Percentiles rank a stretch among this genome's conserved stretches.
These are phyloP conservation scores for Cetraspora pellucida DNA, from an alignment of 192 early-diverging fungal species.

Conservation along the genomic window DNA sequence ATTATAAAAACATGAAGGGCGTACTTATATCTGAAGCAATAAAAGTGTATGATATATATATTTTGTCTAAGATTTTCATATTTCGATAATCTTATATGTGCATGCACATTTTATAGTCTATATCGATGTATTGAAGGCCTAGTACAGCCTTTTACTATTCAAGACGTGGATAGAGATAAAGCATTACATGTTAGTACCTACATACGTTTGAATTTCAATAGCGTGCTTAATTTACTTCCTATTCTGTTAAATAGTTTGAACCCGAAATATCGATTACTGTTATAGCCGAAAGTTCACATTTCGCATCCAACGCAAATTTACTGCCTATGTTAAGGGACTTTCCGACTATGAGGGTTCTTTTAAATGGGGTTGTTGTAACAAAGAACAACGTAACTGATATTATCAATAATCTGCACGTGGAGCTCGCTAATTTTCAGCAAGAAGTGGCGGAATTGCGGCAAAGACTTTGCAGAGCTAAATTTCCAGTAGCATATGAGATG, in stretches of 20 bases:
- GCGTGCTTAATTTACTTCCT: background rate
- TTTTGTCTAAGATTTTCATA: background rate
- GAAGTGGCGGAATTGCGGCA: conserved; percentile 50
- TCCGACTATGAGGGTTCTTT: conserved; percentile 60
- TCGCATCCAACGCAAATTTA: conserved; percentile 59
- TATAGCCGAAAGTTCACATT: conserved; percentile 63
- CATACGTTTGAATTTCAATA: background rate
- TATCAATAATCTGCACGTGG: conserved; percentile 42
- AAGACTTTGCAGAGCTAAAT: conserved; percentile 41
- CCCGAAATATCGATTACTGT: conserved; percentile 55
- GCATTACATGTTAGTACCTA: background rate
- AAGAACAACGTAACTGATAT: conserved; percentile 41
- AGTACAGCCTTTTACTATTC: conserved; percentile 41
- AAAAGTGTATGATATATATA: conserved; percentile 46
- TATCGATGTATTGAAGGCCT: conserved; percentile 18
- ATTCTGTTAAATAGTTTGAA: conserved; percentile 29
- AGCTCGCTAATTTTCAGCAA: conserved; percentile 48
- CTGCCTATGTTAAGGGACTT: conserved; percentile 58
- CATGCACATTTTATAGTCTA: background rate
- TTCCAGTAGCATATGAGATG: conserved; percentile 50
- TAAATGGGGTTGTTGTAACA: conserved; percentile 53
- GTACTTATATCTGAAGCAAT: conserved; percentile 56
- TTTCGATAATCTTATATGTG: background rate
- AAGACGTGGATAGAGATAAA: conserved; percentile 28
- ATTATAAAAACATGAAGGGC: conserved; percentile 39